Evolutionary conservation across 2,329 filamentous ascomycete genomes (phyloP).

Genomic region (Fusarium gaditjirri): DNA sequence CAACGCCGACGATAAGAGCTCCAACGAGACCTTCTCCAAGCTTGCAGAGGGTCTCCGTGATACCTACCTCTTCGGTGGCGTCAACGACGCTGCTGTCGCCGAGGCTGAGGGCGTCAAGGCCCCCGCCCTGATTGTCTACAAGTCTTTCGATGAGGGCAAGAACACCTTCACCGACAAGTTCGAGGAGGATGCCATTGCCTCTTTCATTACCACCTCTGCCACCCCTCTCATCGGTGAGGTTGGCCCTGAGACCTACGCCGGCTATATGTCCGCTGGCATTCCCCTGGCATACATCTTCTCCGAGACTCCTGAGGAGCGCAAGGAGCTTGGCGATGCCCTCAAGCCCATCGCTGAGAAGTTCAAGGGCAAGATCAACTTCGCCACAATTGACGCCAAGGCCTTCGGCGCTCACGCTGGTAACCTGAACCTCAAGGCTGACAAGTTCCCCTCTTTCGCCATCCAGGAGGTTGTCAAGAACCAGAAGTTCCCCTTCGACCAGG

Average conservation of each 20-base stretch:
- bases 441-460: constrained; percentile 98
- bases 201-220: constrained; percentile 85
- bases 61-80: constrained; percentile 90
- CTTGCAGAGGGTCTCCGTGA: constrained; percentile 84
- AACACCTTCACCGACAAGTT: constrained; percentile 82
- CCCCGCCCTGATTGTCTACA: constrained; percentile 93
- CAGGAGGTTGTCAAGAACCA: constrained; percentile 95
- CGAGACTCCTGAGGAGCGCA: constrained; percentile 89
- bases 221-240: constrained; percentile 95
- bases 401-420: constrained; percentile 96
- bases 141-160: constrained; percentile 98
- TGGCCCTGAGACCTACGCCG: constrained; percentile 94
- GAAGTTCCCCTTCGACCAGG: constrained; percentile 95
- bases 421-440: constrained; percentile 94
- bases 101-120: constrained; percentile 90
- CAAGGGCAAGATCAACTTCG: constrained; percentile 96
- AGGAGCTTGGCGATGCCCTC: constrained; percentile 77
- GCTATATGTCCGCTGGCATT: constrained; percentile 92
- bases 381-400: constrained; percentile 92
- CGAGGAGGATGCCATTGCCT: constrained; percentile 79
- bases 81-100: constrained; percentile 83
- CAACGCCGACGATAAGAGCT: constrained; percentile 80
- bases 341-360: constrained; percentile 90
- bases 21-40: constrained; percentile 84
- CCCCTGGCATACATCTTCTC: constrained; percentile 98